Conservation (phyloP, 345 rosid genomes). For the Euphorbia pulcherrima region DNA sequence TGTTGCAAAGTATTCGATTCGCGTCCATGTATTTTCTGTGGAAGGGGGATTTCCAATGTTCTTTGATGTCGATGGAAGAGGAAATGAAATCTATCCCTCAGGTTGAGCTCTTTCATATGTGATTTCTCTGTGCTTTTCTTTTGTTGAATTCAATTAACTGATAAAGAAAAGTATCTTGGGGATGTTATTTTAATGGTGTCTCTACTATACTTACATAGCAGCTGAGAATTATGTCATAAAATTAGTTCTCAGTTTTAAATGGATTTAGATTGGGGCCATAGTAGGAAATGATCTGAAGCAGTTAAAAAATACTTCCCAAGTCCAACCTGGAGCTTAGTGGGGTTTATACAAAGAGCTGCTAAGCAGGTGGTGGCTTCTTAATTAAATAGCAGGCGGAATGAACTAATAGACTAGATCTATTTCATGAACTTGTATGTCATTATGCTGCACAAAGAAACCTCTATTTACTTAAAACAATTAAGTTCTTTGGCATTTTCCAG, state of each 20-base stretch:
- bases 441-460: too few species aligned
- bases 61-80: constrained; percentile 87
- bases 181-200: background rate
- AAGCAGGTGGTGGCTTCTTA: background rate
- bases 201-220: background rate
- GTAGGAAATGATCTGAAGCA: background rate
- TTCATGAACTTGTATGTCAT: too few species aligned
- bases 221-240: background rate
- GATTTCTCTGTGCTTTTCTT: background rate
- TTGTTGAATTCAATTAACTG: background rate
- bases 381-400: background rate
- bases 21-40: constrained; percentile 62
- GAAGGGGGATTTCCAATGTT: constrained; percentile 87
- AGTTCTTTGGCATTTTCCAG: background rate
- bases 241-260: background rate
- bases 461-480: background rate
- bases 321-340: background rate
- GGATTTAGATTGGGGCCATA: background rate
- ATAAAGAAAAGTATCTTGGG: background rate
- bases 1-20: constrained; percentile 78
- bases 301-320: background rate
- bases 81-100: constrained; percentile 77
- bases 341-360: background rate
- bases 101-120: constrained; percentile 34
- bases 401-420: too few species aligned